A percentile compares a stretch with the other conserved stretches of the same genome.
Evolutionary conservation across 768 basidiomycete genomes (phyloP).

Genomic region (Rubroboletus pulcherrimus): DNA sequence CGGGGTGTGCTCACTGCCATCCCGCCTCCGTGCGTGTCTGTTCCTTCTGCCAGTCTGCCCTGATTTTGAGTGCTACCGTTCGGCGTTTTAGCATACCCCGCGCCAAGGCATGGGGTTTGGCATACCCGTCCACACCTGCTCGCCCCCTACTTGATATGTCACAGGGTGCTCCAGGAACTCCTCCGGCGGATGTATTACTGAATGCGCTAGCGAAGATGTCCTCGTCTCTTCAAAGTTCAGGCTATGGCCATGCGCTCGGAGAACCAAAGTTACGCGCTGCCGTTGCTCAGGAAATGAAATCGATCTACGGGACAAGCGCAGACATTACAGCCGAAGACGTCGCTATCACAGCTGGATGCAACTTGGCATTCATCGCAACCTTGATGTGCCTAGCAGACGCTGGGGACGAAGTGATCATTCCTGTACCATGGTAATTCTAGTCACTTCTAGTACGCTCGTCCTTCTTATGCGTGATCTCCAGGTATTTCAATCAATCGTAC

Average conservation of each 20-base stretch:
- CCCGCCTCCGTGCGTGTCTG: slow-evolving; percentile 40
- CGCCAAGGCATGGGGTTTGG: slow-evolving; percentile 53
- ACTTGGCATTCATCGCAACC: slow-evolving; percentile 63
- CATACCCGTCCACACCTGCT: slow-evolving; percentile 38
- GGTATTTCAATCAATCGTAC: slow-evolving; percentile 69
- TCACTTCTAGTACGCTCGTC: neutral
- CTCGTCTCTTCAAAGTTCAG: slow-evolving; percentile 41
- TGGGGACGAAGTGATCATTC: slow-evolving; percentile 70
- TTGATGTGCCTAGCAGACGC: slow-evolving; percentile 63
- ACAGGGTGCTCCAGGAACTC: slow-evolving; percentile 68
- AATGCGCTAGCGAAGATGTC: slow-evolving; percentile 44
- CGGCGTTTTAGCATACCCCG: slow-evolving; percentile 44
- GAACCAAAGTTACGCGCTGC: slow-evolving; percentile 49
- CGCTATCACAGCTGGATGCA: slow-evolving; percentile 69
- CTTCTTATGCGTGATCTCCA: slow-evolving; percentile 15
- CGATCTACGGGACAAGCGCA: slow-evolving; percentile 46
- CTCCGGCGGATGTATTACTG: slow-evolving; percentile 54
- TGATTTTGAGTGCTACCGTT: neutral
- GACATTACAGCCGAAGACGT: slow-evolving; percentile 56
- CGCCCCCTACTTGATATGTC: slow-evolving; percentile 67
- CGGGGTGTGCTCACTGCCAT: slow-evolving; percentile 41
- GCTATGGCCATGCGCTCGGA: slow-evolving; percentile 61
- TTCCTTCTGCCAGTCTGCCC: neutral
- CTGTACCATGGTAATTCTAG: slow-evolving; percentile 57
- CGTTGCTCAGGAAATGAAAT: slow-evolving; percentile 58